Conservation (phyloP, 345 rosid genomes). For the rapeseed (Brassica napus) region Da-Ae NC_063441.1:19151001-19151500, state of each 20-base stretch:
- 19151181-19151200: slow-evolving; percentile 71
- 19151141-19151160: background rate
- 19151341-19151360: slow-evolving; percentile 58
- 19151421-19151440: slow-evolving; percentile 58
- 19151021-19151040: background rate
- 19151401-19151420: slow-evolving; percentile 58
- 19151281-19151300: slow-evolving; percentile 69
- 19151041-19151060: background rate
- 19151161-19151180: background rate
- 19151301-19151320: slow-evolving; percentile 57
- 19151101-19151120: background rate
- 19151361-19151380: slow-evolving; percentile 75
- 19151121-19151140: background rate
- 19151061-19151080: background rate
- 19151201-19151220: slow-evolving; percentile 91
- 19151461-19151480: slow-evolving; percentile 35
- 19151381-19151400: slow-evolving; percentile 79
- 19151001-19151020: too few species aligned
- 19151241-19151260: slow-evolving; percentile 54
- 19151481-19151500: slow-evolving; percentile 55
- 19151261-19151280: slow-evolving; percentile 78
- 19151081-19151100: background rate
- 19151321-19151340: slow-evolving; percentile 59
- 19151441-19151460: slow-evolving; percentile 38
- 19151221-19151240: slow-evolving; percentile 72